Base-by-base conservation (phyloP, 169 alveolate genomes). In the Cystoisospora suis region DNA sequence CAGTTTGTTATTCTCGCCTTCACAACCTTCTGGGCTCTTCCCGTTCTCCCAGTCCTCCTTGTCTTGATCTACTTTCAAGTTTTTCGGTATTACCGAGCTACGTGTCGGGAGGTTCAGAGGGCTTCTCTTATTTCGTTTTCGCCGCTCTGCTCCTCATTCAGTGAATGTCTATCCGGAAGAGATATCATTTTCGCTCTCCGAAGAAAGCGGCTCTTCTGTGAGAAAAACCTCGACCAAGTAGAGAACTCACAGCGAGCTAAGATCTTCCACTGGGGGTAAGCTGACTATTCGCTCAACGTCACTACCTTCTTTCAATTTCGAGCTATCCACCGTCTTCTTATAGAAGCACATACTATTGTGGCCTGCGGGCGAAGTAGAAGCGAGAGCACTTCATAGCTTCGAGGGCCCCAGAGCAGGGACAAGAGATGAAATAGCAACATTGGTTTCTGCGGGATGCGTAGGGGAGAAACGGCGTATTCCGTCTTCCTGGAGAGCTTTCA, bases 51-150 rank as follows among this genome's bases (percentile, higher is more conserved):
- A 0, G 2, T 91, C 53, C 83, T 93, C n/a, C 89, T 93, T 53
- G n/a, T 80, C 6, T 90, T 89, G 0, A 58, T 93, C 61, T 93
- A 93, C 89, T 61, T 61, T 29, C 44, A 79, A 20, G 92, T 93
- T n/a, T 93, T 92, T n/a, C 93, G 94, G 12, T 90, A 90, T 88
- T 93, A 88, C 80, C 77, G 93, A 23, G 88, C 94, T 69, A 75
- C 95, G 5, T 88, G 93, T n/a, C 89, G 95, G n/a, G 94, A 91
- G 65, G 88, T 93, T 32, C 95, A 93, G 58, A 80, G 94, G 59
- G 93, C 87, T 81, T 91, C 81, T 38, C 93, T 87, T 38, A 38
- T 87, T 27, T 87, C 91, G 2, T 87, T 87, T 38, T 87, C 91
- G 38, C 91, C 91, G 46, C 87, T 87, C 23, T 75, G 87, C 80